A percentile compares a stretch with the other conserved stretches of the same genome.
These are phyloP conservation scores for Monilinia polystroma DNA, from an alignment of 2,329 filamentous ascomycete genomes.

Conservation along the genomic window DNA sequence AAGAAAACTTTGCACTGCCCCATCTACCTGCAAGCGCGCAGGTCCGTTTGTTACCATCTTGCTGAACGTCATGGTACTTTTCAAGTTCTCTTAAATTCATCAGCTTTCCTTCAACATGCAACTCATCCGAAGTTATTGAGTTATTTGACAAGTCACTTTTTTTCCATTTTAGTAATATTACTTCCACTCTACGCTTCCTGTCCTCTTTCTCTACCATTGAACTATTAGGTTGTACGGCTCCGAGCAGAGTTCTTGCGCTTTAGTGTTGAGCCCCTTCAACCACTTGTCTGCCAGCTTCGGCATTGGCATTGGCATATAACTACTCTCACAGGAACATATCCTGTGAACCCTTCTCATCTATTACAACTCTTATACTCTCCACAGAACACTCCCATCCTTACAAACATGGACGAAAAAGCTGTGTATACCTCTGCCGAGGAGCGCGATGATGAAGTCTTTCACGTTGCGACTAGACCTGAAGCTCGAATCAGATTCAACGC, in stretches of 20 bases:
- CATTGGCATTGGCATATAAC: not conserved
- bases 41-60: not conserved
- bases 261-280: not conserved
- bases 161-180: no score
- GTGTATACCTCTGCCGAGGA: constrained; percentile 13
- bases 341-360: not conserved
- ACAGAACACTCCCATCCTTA: not conserved
- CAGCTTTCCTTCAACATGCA: not conserved
- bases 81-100: not conserved
- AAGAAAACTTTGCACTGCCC: constrained; percentile 3
- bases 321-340: not conserved
- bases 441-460: constrained; percentile 24
- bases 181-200: not conserved
- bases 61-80: not conserved
- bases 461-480: constrained; percentile 24
- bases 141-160: not conserved
- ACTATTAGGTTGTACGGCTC: not conserved
- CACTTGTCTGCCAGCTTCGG: not conserved
- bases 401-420: constrained; percentile 23
- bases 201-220: not conserved
- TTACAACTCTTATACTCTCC: not conserved
- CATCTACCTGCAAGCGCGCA: not conserved
- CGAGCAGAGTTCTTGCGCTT: not conserved
- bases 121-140: not conserved
- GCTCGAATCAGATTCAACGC: constrained; percentile 25